Base-by-base conservation (phyloP, 371 early-diverging fungal species). In the Mucor ambiguus region DNA sequence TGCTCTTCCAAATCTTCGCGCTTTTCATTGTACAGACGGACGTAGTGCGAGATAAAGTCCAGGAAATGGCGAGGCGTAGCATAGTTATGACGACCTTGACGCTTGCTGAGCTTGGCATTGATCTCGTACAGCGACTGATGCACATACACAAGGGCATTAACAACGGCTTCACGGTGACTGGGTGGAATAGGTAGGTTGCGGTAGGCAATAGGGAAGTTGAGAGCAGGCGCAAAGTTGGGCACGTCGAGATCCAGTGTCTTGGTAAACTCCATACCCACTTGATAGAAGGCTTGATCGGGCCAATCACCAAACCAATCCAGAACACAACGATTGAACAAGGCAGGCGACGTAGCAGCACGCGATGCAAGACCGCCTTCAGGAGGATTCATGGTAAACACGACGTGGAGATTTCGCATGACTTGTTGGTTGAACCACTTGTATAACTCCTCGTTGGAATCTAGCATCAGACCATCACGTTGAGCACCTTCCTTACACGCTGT, bases 221-320 rank as follows among this genome's bases (percentile, higher is more conserved):
- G 78, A 18, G 94, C 93, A 16, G 94, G 80, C 1, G 60, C 58
- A 77, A 90, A 98, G 32, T 73, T 80, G 4, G 87, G 86, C 6
- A 87, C 72, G 67, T 97, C 97, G 38, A 99, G 82, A 73, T 98
- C 99, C 46, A 98, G 77, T 9, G 89, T 85, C 52, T 88, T 84
- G 9, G 98, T 97, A 72, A 97, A 97, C 79, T 98, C 97, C 66
- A 90, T 90, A 59, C 96, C 98, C 18, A 99, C 98, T 81, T 98
- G 98, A 85, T 90, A 96, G 81, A 98, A 95, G 10, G 98, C 98
- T 76, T 96, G 96, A 71, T 96, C 94, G 9, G 95, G 92, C 98
- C 98, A 98, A 74, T 98, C 99, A 61, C 99, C 99, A 66, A 97
- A 96, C 98, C 98, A 99, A 79, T 99, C 97, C 24, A 99, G 82